These are phyloP conservation scores for Fusarium scirpi DNA, from an alignment of 2,329 filamentous ascomycete genomes.

Conservation along the genomic window DNA sequence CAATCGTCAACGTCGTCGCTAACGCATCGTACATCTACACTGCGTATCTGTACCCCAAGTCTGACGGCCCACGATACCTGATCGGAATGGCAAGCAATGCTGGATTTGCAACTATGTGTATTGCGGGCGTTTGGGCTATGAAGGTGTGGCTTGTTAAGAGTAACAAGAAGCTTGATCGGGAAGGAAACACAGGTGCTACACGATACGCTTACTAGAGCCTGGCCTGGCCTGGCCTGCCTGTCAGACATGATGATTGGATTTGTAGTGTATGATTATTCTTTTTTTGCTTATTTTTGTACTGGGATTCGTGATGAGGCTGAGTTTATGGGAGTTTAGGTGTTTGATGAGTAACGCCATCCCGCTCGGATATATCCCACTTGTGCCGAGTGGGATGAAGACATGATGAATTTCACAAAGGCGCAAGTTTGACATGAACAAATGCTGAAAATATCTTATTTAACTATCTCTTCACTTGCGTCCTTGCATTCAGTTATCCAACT, in stretches of 20 bases:
- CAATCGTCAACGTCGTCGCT: slow-evolving; percentile 58
- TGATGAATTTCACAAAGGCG: not conserved
- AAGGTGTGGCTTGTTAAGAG: slow-evolving; percentile 41
- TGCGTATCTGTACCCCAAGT: slow-evolving; percentile 58
- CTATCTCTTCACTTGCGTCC: rapidly evolving
- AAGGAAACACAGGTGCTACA: slow-evolving; percentile 11
- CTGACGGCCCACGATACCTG: slow-evolving; percentile 56
- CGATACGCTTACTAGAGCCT: slow-evolving; percentile 32
- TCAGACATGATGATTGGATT: not conserved
- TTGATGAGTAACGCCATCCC: not conserved
- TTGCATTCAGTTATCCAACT: not conserved
- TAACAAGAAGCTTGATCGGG: slow-evolving; percentile 45
- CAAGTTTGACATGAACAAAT: slow-evolving; percentile 5
- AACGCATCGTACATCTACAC: slow-evolving; percentile 61
- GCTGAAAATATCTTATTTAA: not conserved
- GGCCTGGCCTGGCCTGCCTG: not conserved
- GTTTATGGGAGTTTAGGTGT: not conserved
- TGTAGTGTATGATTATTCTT: not conserved
- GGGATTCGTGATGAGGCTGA: not conserved
- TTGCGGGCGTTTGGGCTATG: slow-evolving; percentile 44
- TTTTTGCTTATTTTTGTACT: not conserved
- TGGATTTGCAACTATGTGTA: slow-evolving; percentile 44
- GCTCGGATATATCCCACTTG: slow-evolving; percentile 9
- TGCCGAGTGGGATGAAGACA: slow-evolving; percentile 20
- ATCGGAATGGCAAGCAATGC: slow-evolving; percentile 54